Evolutionary conservation across 306 rosid genomes (phyloP), one percentile per base, ranked within the genome.

Genomic region (Vigna hirtella): DNA sequence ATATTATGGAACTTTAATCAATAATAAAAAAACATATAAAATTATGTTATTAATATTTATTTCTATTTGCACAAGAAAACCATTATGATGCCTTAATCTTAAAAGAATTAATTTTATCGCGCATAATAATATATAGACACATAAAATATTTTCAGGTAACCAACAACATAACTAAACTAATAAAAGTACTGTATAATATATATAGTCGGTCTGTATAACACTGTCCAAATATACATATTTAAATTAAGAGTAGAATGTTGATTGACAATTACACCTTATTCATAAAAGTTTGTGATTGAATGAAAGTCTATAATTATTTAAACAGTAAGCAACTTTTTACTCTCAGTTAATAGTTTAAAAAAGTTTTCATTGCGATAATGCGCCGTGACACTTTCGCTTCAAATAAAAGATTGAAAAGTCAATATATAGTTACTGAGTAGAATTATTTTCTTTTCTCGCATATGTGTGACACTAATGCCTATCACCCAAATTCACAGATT

Each of bases 371-470:
- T 32, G 28, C 17, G 70, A 74, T 14, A 22, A 20, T 61, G 61
- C 53, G 20, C 79, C 43, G 14, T 24, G 71, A 49, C 70, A 50
- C 43, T 55, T 73, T 68, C 12, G 38, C 36, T 61, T 64, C 43
- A 59, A 30, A 64, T 73, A 84, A 83, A 42, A 42, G 47, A 42
- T 4, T 10, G 48, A 87, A 86, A 87, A 86, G 93, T 91, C 90
- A 83, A 70, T 7, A 74, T 77, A 77, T 79, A 81, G 75, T 79
- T 86, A 83, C 85, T 20, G 77, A 65, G 58, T 13, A 80, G 72
- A 74, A 64, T 18, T 34, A 55, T 55, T 13, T 71, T 66, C 45
- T 56, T 50, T 20, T 42, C 12, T 5, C 65, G 57, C 78, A 51
- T 83, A 48, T 67, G 63, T 9, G 13, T 15, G 28, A 51, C 30